Base-by-base conservation (phyloP, 2,329 filamentous ascomycete genomes). In the Podosphaera fusca region DNA sequence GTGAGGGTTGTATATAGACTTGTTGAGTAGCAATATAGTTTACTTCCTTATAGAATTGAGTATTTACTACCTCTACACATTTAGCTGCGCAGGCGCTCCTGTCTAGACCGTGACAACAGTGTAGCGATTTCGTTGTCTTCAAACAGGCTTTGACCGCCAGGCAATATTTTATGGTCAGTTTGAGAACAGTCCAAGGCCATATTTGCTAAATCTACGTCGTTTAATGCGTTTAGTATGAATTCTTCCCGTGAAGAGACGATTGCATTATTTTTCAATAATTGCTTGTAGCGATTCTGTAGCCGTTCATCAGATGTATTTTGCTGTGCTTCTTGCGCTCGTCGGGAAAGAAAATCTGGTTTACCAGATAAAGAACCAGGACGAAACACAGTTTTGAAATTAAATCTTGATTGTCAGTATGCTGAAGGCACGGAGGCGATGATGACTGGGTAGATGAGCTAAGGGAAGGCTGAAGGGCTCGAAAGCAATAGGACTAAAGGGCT, bases 161-260 rank as follows among this genome's bases (percentile, higher is more conserved):
- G 34, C 14, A 55, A 40, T 10, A 55, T 55, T 2, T 55, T 55
- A 1, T 30, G n/a, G 1, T 40, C 3, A 30, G 1, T 40, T 55
- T 55, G 34, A 55, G 29, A 40, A 29, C 42, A 14, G 21, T 55
- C 30, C 35, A 55, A 53, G 35, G 52, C 14, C 34, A 55, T 40
- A 55, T 55, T n/a, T 6, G 35, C 4, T 1, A 55, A 55, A 30
- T 55, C 34, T 55, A 55, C 35, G 4, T 40, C 9, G n/a, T 55
- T 55, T 55, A 55, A n/a, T 38, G 51, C 38, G 31, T 53, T 53
- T 53, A 53, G 38, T 31, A 53, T 42, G 5, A 55, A 40, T 55
- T 55, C 52, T 38, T 55, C 34, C 30, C 34, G 35, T 29, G 34
- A 40, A 55, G 52, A 55, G 2, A 30, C 42, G 33, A 34, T 9